These are phyloP conservation scores for Solanum stenotomum DNA, from an alignment of 257 asterid genomes.

Conservation along the genomic window DNA sequence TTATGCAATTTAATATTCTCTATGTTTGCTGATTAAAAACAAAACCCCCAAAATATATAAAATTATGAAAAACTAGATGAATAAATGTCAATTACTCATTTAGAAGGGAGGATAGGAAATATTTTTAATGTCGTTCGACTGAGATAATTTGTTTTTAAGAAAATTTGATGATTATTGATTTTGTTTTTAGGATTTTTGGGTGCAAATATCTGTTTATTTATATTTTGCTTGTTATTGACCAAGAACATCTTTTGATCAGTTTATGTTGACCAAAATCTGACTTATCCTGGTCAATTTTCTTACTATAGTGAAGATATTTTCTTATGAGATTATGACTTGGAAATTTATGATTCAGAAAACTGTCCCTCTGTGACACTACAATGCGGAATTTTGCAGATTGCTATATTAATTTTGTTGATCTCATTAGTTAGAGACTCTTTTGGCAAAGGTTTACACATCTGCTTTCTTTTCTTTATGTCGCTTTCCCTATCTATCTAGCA, in stretches of 20 bases:
- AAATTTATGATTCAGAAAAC: background rate
- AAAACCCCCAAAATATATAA: background rate
- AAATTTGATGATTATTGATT: background rate
- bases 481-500: background rate
- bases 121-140: background rate
- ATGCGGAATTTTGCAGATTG: background rate
- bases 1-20: background rate
- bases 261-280: background rate
- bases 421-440: background rate
- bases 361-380: background rate
- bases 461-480: background rate
- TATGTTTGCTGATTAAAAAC: background rate
- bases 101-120: background rate
- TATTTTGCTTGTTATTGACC: background rate
- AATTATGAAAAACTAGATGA: background rate
- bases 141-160: background rate
- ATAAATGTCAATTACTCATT: background rate
- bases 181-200: background rate
- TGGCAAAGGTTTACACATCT: background rate
- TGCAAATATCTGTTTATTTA: background rate
- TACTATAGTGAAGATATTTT: background rate
- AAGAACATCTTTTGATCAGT: background rate
- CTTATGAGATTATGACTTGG: background rate
- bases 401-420: background rate
- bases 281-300: background rate